Conservation (phyloP, 2,329 filamentous ascomycete species). For the Hirsutella minnesotensis region DNA sequence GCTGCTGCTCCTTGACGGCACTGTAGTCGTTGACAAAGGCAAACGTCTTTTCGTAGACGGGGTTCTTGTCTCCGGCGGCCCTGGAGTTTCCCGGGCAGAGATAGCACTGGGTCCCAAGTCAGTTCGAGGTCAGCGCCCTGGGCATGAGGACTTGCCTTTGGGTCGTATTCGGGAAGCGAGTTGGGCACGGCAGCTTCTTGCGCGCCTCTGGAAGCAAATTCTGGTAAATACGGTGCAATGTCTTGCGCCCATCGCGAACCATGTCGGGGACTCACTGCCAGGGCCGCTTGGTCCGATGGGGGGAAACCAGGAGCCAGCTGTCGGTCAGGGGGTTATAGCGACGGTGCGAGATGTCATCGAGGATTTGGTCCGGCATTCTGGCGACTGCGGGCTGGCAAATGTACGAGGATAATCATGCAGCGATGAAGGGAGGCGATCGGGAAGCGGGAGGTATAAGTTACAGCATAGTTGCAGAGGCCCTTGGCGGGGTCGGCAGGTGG, state of each 20-base stretch:
- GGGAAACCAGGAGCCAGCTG: conserved; percentile 88
- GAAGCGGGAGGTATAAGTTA: not conserved
- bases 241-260: not conserved
- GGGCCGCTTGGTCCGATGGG: conserved; percentile 89
- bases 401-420: too few relatives aligned
- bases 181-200: conserved; percentile 61
- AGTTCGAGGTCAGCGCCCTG: not conserved
- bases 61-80: conserved; percentile 77
- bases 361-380: conserved; percentile 60
- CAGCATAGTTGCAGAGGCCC: too few relatives aligned
- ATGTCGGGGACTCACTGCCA: conserved; percentile 65
- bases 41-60: conserved; percentile 76
- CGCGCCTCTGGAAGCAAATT: conserved; percentile 46
- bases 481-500: too few relatives aligned
- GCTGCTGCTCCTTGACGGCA: conserved; percentile 88
- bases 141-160: conserved; percentile 36
- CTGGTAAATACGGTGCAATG: not conserved
- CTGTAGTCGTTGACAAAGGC: conserved; percentile 97
- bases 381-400: not conserved
- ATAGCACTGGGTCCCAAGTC: conserved; percentile 54
- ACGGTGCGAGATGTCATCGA: conserved; percentile 93
- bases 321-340: conserved; percentile 87
- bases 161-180: conserved; percentile 69
- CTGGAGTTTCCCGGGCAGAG: conserved; percentile 85
- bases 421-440: not conserved